A percentile compares a stretch with the other conserved stretches of the same genome.
phyloP scores from a whole-genome alignment of 495 filamentous ascomycete species.

The Sporormia fimetaria region DNA sequence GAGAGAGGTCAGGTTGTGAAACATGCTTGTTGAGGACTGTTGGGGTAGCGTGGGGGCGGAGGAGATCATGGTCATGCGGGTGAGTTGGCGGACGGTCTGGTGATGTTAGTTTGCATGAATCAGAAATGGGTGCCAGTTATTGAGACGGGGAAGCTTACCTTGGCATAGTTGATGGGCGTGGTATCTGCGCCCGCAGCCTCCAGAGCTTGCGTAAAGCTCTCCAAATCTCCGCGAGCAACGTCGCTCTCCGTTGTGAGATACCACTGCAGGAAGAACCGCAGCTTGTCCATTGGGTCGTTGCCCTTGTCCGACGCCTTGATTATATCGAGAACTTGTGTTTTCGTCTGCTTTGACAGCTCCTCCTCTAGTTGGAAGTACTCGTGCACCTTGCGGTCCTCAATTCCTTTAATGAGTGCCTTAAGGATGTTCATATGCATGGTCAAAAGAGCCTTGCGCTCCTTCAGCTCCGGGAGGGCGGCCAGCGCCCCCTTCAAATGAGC shows the following conservation, averaged over 20 bases:
- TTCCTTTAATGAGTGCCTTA: constrained; percentile 72
- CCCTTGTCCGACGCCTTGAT: constrained; percentile 74
- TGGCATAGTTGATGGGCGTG: constrained; percentile 70
- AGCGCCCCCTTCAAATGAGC: constrained; percentile 94
- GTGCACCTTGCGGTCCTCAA: constrained; percentile 89
- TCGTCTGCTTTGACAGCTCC: constrained; percentile 83
- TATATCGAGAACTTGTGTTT: constrained; percentile 77
- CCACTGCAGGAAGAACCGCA: constrained; percentile 94
- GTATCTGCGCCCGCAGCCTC: constrained; percentile 60
- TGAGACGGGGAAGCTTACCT: too few species aligned
- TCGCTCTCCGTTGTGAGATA: constrained; percentile 81
- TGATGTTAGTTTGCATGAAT: too few species aligned
- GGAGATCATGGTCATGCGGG: constrained; percentile 98
- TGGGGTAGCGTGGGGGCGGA: constrained; percentile 61
- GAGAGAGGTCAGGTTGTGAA: constrained; percentile 79
- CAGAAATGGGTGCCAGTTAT: too few species aligned
- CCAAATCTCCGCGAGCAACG: constrained; percentile 67
- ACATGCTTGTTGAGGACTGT: constrained; percentile 57
- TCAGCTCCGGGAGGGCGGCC: constrained; percentile 79
- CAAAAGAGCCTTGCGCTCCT: constrained; percentile 76
- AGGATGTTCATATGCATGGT: constrained; percentile 99
- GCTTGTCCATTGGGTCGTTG: constrained; percentile 73
- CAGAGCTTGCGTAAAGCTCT: constrained; percentile 77
- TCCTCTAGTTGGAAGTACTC: constrained; percentile 96
- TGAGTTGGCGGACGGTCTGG: constrained; percentile 88